Evolutionary conservation across 345 rosid genomes (phyloP), one percentile per base, ranked within the genome.

Genomic region (Bruguiera gymnorhiza): DNA sequence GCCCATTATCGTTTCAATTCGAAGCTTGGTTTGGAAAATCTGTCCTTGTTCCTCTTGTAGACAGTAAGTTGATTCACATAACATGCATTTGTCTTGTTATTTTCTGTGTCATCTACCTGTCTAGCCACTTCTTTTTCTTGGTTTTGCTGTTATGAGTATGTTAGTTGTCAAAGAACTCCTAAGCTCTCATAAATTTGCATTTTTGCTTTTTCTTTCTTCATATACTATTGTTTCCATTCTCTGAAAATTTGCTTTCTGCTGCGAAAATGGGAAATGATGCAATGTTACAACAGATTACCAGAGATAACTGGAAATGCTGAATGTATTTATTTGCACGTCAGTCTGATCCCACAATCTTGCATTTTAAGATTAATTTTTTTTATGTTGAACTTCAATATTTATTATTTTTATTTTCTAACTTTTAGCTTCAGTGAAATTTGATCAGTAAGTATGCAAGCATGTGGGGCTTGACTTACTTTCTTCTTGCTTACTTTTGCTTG

Each of bases 261-360:
- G 59, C 29, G 2, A 43, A 21, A 55, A n/a, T 55, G 59, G 84
- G 86, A 79, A 73, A 65, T 85, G 91, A 85, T 83, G 88, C 70
- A 69, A 73, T 69, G 55, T 69, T 69, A 62, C 56, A 56, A 54
- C 1, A 30, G 65, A 76, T 70, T 76, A 46, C 76, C 87, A 70
- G 62, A 85, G 81, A 83, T 81, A 43, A 62, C 24, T 43, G 76
- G 72, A 80, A 16, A 6, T 86, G 86, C 83, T 83, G 91, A 88
- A 60, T 76, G 37, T 53, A 29, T 11, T 24, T 58, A 61, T 82
- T 85, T 86, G 88, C 91, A 85, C 81, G 85, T 84, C 88, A 85
- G 91, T 88, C 85, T 79, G 89, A 83, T 83, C 88, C 77, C 65
- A 62, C 48, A n/a, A 54, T 69, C 43, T 65, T 29, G 21, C 20